Evolutionary conservation across 1,284 basidiomycete genomes (phyloP).

Genomic region (Mycena citricolor): DNA sequence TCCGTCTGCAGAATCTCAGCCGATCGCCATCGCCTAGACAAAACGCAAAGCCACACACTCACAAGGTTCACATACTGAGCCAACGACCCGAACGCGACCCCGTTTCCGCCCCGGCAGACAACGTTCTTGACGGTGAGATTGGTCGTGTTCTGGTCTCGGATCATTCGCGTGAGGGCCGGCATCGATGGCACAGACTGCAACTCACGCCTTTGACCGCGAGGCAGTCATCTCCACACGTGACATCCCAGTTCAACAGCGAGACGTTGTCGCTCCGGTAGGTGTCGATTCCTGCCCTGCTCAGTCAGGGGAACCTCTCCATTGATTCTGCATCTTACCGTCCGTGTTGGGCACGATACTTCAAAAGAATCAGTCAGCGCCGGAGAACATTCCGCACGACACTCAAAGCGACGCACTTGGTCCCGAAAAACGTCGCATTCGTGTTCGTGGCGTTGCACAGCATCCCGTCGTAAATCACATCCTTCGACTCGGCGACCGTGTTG

Average conservation of each 20-base stretch:
- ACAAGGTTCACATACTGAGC: slow-evolving; percentile 61
- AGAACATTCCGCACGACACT: slow-evolving; percentile 1
- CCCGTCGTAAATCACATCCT: slow-evolving; percentile 56
- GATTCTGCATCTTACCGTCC: slow-evolving; percentile 41
- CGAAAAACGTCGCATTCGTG: slow-evolving; percentile 44
- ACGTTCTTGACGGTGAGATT: slow-evolving; percentile 51
- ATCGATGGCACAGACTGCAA: slow-evolving; percentile 5
- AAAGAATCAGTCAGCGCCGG: slow-evolving; percentile 8
- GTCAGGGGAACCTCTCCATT: background rate
- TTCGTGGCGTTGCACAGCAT: slow-evolving; percentile 65
- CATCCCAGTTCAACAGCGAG: slow-evolving; percentile 54
- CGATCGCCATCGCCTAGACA: background rate
- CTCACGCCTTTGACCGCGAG: slow-evolving; percentile 59
- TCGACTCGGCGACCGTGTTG: slow-evolving; percentile 55
- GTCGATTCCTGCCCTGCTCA: slow-evolving; percentile 48
- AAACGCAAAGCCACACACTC: slow-evolving; percentile 11
- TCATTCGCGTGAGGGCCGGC: background rate
- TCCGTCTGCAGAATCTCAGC: slow-evolving; percentile 19
- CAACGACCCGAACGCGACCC: slow-evolving; percentile 63
- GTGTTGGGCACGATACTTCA: slow-evolving; percentile 63
- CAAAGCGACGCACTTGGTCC: slow-evolving; percentile 45
- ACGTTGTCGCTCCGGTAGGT: slow-evolving; percentile 58
- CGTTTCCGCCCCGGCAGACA: slow-evolving; percentile 47
- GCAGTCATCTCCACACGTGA: slow-evolving; percentile 65
- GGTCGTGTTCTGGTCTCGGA: slow-evolving; percentile 49